Percentiles rank a stretch among this genome's conserved stretches.
These are phyloP conservation scores for Lentithecium fluviatile DNA, from an alignment of 495 filamentous ascomycete species.

Conservation along the genomic window DNA sequence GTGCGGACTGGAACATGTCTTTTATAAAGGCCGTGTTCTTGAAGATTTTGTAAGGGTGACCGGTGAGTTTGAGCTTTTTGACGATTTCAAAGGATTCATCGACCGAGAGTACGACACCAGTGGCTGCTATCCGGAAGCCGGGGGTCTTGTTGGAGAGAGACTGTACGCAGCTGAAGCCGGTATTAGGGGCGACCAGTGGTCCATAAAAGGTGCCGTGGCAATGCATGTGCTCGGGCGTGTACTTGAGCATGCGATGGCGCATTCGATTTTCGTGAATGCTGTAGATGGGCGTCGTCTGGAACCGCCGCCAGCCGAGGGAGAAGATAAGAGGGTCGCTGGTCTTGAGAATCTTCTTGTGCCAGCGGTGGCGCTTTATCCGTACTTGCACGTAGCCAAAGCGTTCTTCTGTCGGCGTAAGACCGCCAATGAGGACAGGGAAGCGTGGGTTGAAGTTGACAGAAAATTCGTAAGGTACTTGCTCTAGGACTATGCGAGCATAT, in stretches of 20 bases:
- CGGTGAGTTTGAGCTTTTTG: constrained; percentile 96
- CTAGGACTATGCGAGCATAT: constrained; percentile 85
- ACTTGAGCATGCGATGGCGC: constrained; percentile 96
- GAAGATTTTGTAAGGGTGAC: constrained; percentile 93
- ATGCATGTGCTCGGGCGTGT: constrained; percentile 97
- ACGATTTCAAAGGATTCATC: constrained; percentile 95
- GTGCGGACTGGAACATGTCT: constrained; percentile 89
- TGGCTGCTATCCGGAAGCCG: constrained; percentile 90
- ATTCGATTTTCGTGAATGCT: constrained; percentile 90
- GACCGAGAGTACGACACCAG: constrained; percentile 86
- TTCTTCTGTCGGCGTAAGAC: constrained; percentile 86
- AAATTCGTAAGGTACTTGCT: constrained; percentile 88
- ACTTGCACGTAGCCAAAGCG: constrained; percentile 93
- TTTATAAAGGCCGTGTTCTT: constrained; percentile 99
- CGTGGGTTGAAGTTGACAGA: constrained; percentile 80
- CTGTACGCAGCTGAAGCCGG: constrained; percentile 91
- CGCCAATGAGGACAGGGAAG: constrained; percentile 84
- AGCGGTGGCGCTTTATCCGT: constrained; percentile 92
- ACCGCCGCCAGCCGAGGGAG: constrained; percentile 94
- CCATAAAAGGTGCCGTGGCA: constrained; percentile 95
- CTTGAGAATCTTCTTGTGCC: constrained; percentile 99
- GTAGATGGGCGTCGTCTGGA: constrained; percentile 90
- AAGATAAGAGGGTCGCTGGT: constrained; percentile 96
- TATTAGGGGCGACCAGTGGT: constrained; percentile 90
- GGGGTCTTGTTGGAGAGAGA: constrained; percentile 83